These are phyloP conservation scores for Mycena metata DNA, from an alignment of 768 basidiomycete species.

Conservation along the genomic window DNA sequence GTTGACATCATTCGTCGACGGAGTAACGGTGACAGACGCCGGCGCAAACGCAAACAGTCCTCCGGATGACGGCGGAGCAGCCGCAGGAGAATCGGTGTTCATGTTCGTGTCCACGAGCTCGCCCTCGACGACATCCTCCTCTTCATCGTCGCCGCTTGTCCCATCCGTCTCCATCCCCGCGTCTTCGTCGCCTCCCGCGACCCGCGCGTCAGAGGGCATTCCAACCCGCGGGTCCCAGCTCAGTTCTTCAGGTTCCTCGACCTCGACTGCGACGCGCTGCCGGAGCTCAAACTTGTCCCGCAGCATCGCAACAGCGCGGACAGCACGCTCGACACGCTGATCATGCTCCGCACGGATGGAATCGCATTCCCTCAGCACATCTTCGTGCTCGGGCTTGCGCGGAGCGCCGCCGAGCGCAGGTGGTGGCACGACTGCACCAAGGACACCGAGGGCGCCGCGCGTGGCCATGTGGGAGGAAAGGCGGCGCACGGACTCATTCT, in stretches of 20 bases:
- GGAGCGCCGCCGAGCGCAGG: slow-evolving; percentile 41
- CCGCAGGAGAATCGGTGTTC: slow-evolving; percentile 28
- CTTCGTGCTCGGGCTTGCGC: slow-evolving; percentile 67
- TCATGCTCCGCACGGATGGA: slow-evolving; percentile 81
- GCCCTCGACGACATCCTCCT: slow-evolving; percentile 50
- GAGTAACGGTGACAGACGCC: slow-evolving; percentile 2
- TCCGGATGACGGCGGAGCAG: background rate
- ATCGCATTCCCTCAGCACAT: slow-evolving; percentile 75
- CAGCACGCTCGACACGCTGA: slow-evolving; percentile 79
- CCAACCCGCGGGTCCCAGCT: slow-evolving; percentile 74
- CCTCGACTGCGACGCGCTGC: slow-evolving; percentile 82
- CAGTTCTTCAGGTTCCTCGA: slow-evolving; percentile 84
- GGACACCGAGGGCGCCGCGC: slow-evolving; percentile 65
- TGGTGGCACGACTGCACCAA: slow-evolving; percentile 55
- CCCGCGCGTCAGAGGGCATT: slow-evolving; percentile 35
- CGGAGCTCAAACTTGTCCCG: slow-evolving; percentile 88
- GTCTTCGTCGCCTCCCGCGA: slow-evolving; percentile 37
- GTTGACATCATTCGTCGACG: slow-evolving; percentile 18
- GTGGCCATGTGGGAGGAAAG: slow-evolving; percentile 77
- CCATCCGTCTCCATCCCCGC: slow-evolving; percentile 49
- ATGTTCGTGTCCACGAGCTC: slow-evolving; percentile 35
- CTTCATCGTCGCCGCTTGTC: slow-evolving; percentile 55
- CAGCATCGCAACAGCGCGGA: slow-evolving; percentile 83
- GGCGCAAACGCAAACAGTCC: slow-evolving; percentile 22
- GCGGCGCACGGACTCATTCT: slow-evolving; percentile 79